These are phyloP conservation scores for Debaryomycetaceae sp. DNA, from an alignment of 1,139 yeast species.

Conservation along the genomic window DNA sequence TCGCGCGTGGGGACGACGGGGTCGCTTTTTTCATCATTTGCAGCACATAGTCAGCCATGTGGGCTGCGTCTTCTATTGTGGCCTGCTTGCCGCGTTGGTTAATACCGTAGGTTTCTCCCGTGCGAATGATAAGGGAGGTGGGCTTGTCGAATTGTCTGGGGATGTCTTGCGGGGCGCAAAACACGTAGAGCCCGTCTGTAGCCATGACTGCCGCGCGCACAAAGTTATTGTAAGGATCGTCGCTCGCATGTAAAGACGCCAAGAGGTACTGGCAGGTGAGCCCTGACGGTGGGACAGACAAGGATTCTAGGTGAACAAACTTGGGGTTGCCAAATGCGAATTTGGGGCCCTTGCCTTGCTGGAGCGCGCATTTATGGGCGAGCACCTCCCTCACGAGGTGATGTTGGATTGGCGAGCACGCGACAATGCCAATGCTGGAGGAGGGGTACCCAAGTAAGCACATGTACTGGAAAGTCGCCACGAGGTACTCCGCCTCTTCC, in stretches of 20 bases:
- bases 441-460: slow-evolving; percentile 41
- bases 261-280: slow-evolving; percentile 4
- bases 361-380: slow-evolving; percentile 8
- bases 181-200: slow-evolving; percentile 6
- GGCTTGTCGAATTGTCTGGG: slow-evolving; percentile 1
- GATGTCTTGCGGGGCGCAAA: not conserved
- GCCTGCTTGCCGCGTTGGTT: slow-evolving; percentile 8
- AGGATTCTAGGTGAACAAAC: not conserved
- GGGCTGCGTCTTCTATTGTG: slow-evolving; percentile 8
- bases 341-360: no score
- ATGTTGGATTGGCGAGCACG: slow-evolving; percentile 36
- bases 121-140: slow-evolving; percentile 5
- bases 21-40: slow-evolving; percentile 8
- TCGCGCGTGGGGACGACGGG: no score
- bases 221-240: not conserved
- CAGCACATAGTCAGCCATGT: slow-evolving; percentile 9
- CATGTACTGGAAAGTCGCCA: slow-evolving; percentile 46
- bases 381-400: slow-evolving; percentile 21
- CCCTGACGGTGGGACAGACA: not conserved
- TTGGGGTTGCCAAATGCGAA: slow-evolving; percentile 4
- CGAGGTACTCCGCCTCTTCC: slow-evolving; percentile 55
- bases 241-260: slow-evolving; percentile 7
- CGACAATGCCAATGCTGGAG: slow-evolving; percentile 35
- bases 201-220: slow-evolving; percentile 4
- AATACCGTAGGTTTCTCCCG: slow-evolving; percentile 4